These are phyloP conservation scores for Heimioporus sp. DNA, from an alignment of 768 basidiomycete genomes.

Conservation along the genomic window DNA sequence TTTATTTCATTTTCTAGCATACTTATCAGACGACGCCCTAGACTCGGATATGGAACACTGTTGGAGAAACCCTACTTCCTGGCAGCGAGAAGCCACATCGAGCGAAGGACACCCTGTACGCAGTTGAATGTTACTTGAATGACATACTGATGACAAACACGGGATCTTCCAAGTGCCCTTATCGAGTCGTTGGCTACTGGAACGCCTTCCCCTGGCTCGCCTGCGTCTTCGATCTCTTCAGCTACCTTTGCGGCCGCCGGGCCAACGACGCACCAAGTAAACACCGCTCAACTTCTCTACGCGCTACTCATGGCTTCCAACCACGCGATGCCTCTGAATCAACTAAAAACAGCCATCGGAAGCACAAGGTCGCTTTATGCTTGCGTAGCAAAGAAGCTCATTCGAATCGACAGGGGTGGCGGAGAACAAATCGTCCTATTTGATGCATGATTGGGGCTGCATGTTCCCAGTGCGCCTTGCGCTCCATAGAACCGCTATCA, in stretches of 20 bases:
- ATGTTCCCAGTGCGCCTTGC: neutral
- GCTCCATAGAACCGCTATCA: too few relatives aligned
- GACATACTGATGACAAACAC: neutral
- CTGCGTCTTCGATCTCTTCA: conserved; percentile 57
- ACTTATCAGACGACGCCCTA: conserved; percentile 21
- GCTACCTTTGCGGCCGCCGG: conserved; percentile 33
- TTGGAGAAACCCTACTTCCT: conserved; percentile 63
- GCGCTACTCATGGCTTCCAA: conserved; percentile 53
- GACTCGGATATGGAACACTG: conserved; percentile 68
- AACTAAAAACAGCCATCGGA: conserved; percentile 58
- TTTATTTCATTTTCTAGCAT: neutral
- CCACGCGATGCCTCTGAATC: conserved; percentile 58
- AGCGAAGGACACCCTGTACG: conserved; percentile 64
- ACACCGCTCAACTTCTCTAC: conserved; percentile 66
- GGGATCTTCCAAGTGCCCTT: conserved; percentile 41
- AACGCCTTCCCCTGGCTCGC: conserved; percentile 53
- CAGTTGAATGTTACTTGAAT: neutral
- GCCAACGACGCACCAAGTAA: conserved; percentile 65
- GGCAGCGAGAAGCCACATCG: conserved; percentile 46
- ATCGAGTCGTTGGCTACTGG: conserved; percentile 54
- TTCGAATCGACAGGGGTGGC: conserved; percentile 74
- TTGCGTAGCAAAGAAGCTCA: conserved; percentile 77
- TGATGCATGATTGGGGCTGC: conserved; percentile 37
- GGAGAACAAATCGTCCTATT: conserved; percentile 77
- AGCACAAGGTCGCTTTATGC: conserved; percentile 66